These are phyloP conservation scores for Ogataea sp. DNA, from an alignment of 805 yeast species.

Conservation along the genomic window DNA sequence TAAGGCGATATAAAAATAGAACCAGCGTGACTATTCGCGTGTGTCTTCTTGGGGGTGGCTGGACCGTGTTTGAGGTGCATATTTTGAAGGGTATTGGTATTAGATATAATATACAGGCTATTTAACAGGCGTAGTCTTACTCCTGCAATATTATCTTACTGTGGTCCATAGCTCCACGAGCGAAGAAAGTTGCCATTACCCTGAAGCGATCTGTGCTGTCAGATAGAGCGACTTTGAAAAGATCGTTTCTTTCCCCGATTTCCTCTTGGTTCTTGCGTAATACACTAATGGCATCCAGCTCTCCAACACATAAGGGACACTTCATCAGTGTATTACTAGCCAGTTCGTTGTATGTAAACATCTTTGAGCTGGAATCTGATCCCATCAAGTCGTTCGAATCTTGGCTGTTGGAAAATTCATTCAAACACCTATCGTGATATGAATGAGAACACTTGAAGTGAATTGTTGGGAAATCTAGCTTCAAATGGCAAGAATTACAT, in stretches of 20 bases:
- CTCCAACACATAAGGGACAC: slow-evolving; percentile 77
- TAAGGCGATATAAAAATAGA: no score
- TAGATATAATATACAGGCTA: not conserved
- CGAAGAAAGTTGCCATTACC: slow-evolving; percentile 72
- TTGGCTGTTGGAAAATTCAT: slow-evolving; percentile 29
- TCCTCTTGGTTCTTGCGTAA: slow-evolving; percentile 53
- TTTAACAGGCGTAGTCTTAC: not conserved
- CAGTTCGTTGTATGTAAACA: slow-evolving; percentile 2
- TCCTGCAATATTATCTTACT: slow-evolving; percentile 5
- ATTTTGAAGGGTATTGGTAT: no score
- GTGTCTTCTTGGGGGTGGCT: no score
- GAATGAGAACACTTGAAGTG: slow-evolving; percentile 86
- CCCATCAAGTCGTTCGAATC: not conserved
- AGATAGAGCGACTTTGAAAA: slow-evolving; percentile 50
- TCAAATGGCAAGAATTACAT: slow-evolving; percentile 58
- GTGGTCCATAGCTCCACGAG: slow-evolving; percentile 76
- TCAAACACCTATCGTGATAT: slow-evolving; percentile 74
- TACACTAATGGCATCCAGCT: slow-evolving; percentile 56
- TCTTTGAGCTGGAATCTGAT: slow-evolving; percentile 10
- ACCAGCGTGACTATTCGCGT: no score
- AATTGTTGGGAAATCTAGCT: slow-evolving; percentile 68
- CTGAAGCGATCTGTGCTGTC: slow-evolving; percentile 58
- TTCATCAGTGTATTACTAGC: slow-evolving; percentile 20
- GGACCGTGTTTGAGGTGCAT: no score
- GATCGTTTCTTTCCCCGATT: slow-evolving; percentile 51